Evolutionary conservation across 345 rosid species (phyloP), one percentile per base, ranked within the genome.

Genomic region (Sisymbrium altissimum): DNA sequence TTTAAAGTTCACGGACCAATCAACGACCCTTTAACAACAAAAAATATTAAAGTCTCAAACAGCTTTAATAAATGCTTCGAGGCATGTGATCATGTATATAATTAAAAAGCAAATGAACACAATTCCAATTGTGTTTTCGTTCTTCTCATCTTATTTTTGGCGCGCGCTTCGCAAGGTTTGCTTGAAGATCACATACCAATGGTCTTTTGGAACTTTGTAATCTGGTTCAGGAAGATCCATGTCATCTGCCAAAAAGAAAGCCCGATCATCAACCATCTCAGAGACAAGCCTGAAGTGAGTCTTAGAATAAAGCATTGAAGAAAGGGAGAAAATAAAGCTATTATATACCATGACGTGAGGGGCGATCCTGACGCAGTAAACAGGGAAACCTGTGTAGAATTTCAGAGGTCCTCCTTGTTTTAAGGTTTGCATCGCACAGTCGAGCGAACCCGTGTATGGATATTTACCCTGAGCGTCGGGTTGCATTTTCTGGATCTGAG

Each of bases 401-500:
- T 84, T 95, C 17, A 92, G 54, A 35, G 97, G 98, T 54, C 99
- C 99, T 18, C 99, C 99, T 0, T 83, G 15, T 83, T 88, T 95
- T 27, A 95, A 81, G 33, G 99, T 95, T 68, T 90, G 88, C 83
- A 88, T 1, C 44, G 81, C 84, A 82, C 98, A 95, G 81, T 95
- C 99, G 29, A 87, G 19, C 25, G 99, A 92, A 49, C 99, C 99
- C 1, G 86, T 82, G 87, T 90, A 95, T 0, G 98, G 99, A 80
- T 82, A 88, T 74, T 88, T 95, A 4, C 99, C 99, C 54, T 85
- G 73, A 23, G 98, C 96, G 79, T 95, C 96, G 4, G 99, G 99
- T 78, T 95, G 98, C 99, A 95, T 95, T 74, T 95, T 95, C 88
- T 95, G 99, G 58, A 95, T 92, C 78, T 95, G 99, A 11, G 99